Base-by-base conservation (phyloP, 139 green algal genomes). In the Deuterostichococcus epilithicus region DNA sequence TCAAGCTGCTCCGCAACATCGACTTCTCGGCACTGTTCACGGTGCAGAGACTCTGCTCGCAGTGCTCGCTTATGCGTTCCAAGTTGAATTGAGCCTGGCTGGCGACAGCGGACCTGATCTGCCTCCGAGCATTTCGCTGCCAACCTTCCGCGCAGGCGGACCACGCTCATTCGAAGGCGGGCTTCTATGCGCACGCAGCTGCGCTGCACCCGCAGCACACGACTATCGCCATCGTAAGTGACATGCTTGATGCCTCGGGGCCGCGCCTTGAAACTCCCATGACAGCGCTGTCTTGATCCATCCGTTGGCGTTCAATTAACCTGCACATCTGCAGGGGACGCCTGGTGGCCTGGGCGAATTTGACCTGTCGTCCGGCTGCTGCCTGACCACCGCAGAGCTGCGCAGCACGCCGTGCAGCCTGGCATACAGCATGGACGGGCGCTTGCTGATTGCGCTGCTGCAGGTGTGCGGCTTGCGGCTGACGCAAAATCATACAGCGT, bases 1-100 rank as follows among this genome's bases (percentile, higher is more conserved):
- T 63, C 52, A 63, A 63, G 52, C 52, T 63, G 52, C 52, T 63
- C 18, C 52, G 52, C 52, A 63, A 63, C 52, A 63, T 63, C 52
- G 52, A 63, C 18, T 63, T 63, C 52, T 63, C 52, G 52, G 52
- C 52, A 5, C 52, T 63, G 52, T 63, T 63, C 52, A 63, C 52
- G 52, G 52, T 63, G 52, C 52, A 28, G n/a, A n/a, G n/a, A n/a
- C n/a, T n/a, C n/a, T n/a, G n/a, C n/a, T n/a, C n/a, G n/a, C n/a
- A n/a, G n/a, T n/a, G n/a, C n/a, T n/a, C n/a, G n/a, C n/a, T n/a
- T n/a, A n/a, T n/a, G n/a, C n/a, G n/a, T n/a, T n/a, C n/a, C n/a
- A n/a, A n/a, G n/a, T n/a, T n/a, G n/a, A n/a, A n/a, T n/a, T n/a
- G n/a, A n/a, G n/a, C n/a, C n/a, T n/a, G n/a, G n/a, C n/a, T n/a